These are phyloP conservation scores for Musa balbisiana DNA, from an alignment of 202 grass and related monocot genomes.

Conservation along the genomic window DNA sequence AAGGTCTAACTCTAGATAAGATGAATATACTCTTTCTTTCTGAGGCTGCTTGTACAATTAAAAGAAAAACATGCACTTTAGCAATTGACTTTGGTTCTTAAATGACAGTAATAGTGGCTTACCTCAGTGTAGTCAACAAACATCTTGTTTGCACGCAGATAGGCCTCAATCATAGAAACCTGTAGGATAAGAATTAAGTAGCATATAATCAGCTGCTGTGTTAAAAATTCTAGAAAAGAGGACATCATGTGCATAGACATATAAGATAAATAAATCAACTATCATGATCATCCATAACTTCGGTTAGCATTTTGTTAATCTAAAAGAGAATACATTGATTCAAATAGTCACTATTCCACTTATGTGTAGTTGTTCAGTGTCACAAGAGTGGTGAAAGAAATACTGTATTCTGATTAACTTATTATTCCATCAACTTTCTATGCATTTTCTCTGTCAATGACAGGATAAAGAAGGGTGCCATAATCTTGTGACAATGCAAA, in stretches of 20 bases:
- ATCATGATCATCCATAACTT: background rate
- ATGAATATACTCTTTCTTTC: constrained; percentile 17
- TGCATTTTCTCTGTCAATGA: too few relatives aligned
- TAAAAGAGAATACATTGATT: constrained; percentile 3
- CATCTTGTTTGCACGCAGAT: constrained; percentile 31
- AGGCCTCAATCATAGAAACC: constrained; percentile 29
- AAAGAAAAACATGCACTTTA: background rate
- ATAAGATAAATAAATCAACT: background rate
- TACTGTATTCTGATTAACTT: too few relatives aligned
- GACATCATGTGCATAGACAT: background rate
- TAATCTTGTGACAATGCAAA: too few relatives aligned
- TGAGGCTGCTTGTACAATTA: constrained; percentile 9
- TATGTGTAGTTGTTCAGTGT: too few relatives aligned
- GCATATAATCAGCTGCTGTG: background rate
- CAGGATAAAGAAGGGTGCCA: too few relatives aligned
- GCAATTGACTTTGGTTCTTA: background rate
- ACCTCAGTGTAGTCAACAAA: constrained; percentile 36
- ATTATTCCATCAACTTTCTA: too few relatives aligned
- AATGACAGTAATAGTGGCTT: background rate
- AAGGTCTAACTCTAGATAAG: constrained; percentile 26
- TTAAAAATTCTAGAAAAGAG: background rate
- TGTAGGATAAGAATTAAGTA: constrained; percentile 1
- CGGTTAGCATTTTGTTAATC: constrained; percentile 5
- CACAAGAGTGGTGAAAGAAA: too few relatives aligned
- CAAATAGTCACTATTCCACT: too few relatives aligned